Conservation (phyloP, 306 rosid genomes). For the Quercus agrifolia region DNA sequence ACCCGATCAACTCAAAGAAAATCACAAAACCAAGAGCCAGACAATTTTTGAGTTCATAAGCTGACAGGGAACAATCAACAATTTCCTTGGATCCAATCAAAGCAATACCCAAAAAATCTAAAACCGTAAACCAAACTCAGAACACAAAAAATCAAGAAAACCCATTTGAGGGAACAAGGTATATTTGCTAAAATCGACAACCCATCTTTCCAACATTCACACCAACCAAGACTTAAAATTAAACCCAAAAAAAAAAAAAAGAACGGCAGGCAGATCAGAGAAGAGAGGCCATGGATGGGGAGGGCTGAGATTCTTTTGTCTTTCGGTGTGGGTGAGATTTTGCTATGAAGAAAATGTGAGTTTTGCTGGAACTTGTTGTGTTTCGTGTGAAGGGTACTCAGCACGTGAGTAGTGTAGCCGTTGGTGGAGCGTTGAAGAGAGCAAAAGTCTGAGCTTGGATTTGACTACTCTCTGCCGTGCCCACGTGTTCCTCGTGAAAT, state of each 20-base stretch:
- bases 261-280: no score
- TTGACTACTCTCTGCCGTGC: no score
- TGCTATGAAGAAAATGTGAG: no score
- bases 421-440: no score
- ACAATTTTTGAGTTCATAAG: not conserved
- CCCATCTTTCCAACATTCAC: not conserved
- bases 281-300: no score
- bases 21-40: not conserved
- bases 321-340: no score
- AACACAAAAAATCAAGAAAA: slow-evolving; percentile 17
- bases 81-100: slow-evolving; percentile 22
- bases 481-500: no score
- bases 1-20: not conserved
- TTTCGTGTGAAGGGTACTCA: no score
- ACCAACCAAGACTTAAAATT: not conserved
- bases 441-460: no score
- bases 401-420: no score
- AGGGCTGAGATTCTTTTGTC: no score
- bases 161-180: slow-evolving; percentile 6
- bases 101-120: slow-evolving; percentile 31
- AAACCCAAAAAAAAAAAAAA: not conserved
- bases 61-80: not conserved
- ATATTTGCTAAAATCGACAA: slow-evolving; percentile 8
- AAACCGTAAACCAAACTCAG: slow-evolving; percentile 44
- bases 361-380: no score